phyloP scores from a whole-genome alignment of 2,329 filamentous ascomycete species.

The Colletotrichum paranaense region DNA sequence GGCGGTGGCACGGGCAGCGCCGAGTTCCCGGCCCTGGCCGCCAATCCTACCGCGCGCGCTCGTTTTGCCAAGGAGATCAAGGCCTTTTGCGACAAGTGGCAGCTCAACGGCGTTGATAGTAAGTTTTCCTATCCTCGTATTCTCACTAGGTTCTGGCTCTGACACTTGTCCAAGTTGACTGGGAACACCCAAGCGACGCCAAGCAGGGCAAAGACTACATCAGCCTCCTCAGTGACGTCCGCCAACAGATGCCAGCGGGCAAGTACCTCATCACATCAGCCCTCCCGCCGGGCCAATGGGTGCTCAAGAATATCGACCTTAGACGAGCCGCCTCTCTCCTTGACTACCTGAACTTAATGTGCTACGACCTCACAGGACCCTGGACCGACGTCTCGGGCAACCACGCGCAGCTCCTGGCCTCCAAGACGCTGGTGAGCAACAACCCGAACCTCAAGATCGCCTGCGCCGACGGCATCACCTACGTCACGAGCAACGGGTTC shows the following conservation, averaged over 20 bases:
- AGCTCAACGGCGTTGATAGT: constrained; percentile 75
- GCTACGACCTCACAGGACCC: constrained; percentile 74
- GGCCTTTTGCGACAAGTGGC: constrained; percentile 65
- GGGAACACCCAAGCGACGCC: constrained; percentile 71
- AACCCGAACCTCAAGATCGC: constrained; percentile 51
- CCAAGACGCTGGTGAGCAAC: constrained; percentile 24
- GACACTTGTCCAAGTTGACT: constrained; percentile 64
- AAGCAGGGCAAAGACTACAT: constrained; percentile 69
- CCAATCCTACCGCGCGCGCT: constrained; percentile 56
- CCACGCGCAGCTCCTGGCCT: constrained; percentile 69
- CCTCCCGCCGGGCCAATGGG: constrained; percentile 72
- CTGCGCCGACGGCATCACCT: constrained; percentile 66
- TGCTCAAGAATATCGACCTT: constrained; percentile 70
- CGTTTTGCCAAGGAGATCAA: constrained; percentile 66
- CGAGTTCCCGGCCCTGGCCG: constrained; percentile 69
- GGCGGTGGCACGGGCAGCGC: constrained; percentile 73
- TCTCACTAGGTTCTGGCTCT: background rate
- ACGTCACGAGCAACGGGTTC: constrained; percentile 64
- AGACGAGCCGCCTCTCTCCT: constrained; percentile 60
- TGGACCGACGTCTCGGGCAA: constrained; percentile 72
- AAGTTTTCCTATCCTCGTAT: constrained; percentile 29
- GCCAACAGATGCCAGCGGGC: constrained; percentile 64
- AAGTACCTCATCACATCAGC: constrained; percentile 70
- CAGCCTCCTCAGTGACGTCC: constrained; percentile 64
- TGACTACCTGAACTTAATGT: constrained; percentile 75